These are phyloP conservation scores for Aspergillus cristatus DNA, from an alignment of 495 filamentous ascomycete genomes.

Conservation along the genomic window DNA sequence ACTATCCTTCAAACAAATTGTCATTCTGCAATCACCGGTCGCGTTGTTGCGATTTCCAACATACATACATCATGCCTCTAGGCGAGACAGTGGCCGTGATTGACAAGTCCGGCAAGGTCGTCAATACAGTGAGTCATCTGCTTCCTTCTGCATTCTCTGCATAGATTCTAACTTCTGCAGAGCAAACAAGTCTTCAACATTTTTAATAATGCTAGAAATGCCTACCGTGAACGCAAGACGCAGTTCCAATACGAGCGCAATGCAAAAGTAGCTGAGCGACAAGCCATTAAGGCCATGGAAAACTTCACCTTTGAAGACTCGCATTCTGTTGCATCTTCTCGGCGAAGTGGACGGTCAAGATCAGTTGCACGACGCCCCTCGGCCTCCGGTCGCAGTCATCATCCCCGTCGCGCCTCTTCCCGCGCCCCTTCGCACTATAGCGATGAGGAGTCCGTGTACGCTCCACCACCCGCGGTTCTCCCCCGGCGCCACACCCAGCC, in stretches of 20 bases:
- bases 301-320: constrained; percentile 44
- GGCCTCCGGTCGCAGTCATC: constrained; percentile 22
- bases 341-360: constrained; percentile 19
- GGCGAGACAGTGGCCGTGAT: constrained; percentile 79
- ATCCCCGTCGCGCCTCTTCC: constrained; percentile 5
- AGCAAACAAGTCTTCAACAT: constrained; percentile 80
- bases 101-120: constrained; percentile 86
- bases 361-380: too few relatives aligned
- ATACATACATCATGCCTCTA: constrained; percentile 23
- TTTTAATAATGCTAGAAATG: constrained; percentile 78
- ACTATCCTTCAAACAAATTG: constrained; percentile 5
- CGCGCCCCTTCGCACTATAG: too few relatives aligned
- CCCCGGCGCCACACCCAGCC: constrained; percentile 38
- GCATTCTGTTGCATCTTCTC: constrained; percentile 34
- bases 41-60: neutral
- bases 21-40: constrained; percentile 4
- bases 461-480: too few relatives aligned
- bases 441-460: too few relatives aligned
- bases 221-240: constrained; percentile 76
- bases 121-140: constrained; percentile 64
- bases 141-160: neutral
- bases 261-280: constrained; percentile 45
- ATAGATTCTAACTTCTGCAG: constrained; percentile 35
- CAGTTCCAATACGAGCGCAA: constrained; percentile 60
- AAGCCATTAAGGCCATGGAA: constrained; percentile 38